Evolutionary conservation across 1,139 yeast genomes (phyloP).

Genomic region (Suhomyces wounanorum): DNA sequence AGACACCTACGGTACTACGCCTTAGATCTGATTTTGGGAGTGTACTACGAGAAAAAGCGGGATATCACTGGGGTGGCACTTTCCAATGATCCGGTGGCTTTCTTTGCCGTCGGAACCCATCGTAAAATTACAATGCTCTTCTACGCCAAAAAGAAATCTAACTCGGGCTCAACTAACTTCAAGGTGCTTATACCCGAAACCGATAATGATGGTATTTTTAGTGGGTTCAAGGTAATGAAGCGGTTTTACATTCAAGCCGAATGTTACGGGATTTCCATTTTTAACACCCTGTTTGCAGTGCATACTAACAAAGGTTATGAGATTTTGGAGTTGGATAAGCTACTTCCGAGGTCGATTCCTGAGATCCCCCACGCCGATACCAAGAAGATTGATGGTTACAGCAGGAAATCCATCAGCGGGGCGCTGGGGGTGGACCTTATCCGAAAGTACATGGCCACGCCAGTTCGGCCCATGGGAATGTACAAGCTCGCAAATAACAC

Average conservation of each 20-base stretch:
- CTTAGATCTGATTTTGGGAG: conserved; percentile 46
- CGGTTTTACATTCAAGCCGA: conserved; percentile 54
- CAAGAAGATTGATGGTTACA: conserved; percentile 36
- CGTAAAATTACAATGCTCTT: conserved; percentile 60
- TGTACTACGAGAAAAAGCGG: conserved; percentile 38
- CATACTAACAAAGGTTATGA: conserved; percentile 73
- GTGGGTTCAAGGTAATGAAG: conserved; percentile 51
- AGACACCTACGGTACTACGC: conserved; percentile 63
- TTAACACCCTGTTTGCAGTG: conserved; percentile 64
- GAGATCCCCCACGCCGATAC: conserved; percentile 34
- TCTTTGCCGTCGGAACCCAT: conserved; percentile 64
- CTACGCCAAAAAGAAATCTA: conserved; percentile 52
- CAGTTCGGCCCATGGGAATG: conserved; percentile 60
- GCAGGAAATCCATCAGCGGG: conserved; percentile 22
- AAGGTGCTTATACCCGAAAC: conserved; percentile 53
- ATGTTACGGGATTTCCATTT: conserved; percentile 56
- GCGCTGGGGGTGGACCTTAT: conserved; percentile 32
- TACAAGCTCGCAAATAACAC: conserved; percentile 55
- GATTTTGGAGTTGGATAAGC: conserved; percentile 60
- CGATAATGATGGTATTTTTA: conserved; percentile 52
- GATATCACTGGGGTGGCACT: conserved; percentile 35
- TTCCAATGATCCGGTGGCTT: conserved; percentile 44
- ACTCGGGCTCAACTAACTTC: conserved; percentile 50
- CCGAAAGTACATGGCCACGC: conserved; percentile 37
- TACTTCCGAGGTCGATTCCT: conserved; percentile 58